Percentiles rank a stretch among this genome's conserved stretches.
Conservation (phyloP, 2,329 filamentous ascomycete genomes). For the Ascosphaera pollenicola region DNA sequence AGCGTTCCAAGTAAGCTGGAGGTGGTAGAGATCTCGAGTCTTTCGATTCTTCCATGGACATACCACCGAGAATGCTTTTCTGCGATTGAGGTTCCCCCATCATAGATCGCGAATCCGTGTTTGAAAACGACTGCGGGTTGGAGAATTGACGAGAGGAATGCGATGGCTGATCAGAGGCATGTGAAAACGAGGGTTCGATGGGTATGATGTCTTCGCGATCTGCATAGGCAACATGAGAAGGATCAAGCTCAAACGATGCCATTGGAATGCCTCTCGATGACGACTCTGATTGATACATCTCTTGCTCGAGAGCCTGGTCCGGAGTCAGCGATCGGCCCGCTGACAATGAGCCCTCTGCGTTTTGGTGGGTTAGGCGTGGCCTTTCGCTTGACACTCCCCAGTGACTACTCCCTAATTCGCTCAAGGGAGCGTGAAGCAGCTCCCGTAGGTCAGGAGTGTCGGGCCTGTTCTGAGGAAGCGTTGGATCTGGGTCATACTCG, state of each 20-base stretch:
- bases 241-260: not conserved
- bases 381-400: not conserved
- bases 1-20: not conserved
- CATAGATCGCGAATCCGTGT: slow-evolving; percentile 13
- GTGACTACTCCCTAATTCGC: slow-evolving; percentile 1
- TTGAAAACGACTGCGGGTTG: slow-evolving; percentile 18
- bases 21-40: not conserved
- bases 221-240: not conserved
- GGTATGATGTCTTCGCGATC: not conserved
- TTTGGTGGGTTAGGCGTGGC: not conserved
- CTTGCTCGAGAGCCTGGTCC: not conserved
- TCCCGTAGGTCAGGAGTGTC: slow-evolving; percentile 10
- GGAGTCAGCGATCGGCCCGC: not conserved
- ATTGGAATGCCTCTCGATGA: not conserved
- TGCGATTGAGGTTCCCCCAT: not conserved
- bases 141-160: slow-evolving; percentile 17
- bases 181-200: slow-evolving; percentile 3
- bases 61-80: not conserved
- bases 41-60: not conserved
- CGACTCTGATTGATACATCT: not conserved
- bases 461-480: slow-evolving; percentile 25
- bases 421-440: slow-evolving; percentile 6
- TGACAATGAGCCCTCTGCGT: not conserved
- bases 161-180: slow-evolving; percentile 5
- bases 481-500: slow-evolving; percentile 15